phyloP scores from a whole-genome alignment of 345 rosid species.

The Linum lewisii region DNA sequence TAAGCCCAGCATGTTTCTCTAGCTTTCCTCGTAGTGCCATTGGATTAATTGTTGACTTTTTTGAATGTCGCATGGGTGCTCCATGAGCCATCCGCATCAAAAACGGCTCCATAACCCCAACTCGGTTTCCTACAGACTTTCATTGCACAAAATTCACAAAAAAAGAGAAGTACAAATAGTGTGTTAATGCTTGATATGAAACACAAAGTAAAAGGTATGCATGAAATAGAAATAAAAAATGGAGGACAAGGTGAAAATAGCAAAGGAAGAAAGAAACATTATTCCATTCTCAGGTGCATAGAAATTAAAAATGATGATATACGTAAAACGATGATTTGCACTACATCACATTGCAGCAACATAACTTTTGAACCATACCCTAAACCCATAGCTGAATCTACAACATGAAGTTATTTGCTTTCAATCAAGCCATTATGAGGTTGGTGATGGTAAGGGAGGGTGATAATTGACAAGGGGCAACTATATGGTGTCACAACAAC shows the following conservation, averaged over 20 bases:
- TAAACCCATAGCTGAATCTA: neutral
- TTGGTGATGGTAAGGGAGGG: neutral
- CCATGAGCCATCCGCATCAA: slow-evolving; percentile 99
- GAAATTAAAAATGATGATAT: neutral
- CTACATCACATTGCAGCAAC: neutral
- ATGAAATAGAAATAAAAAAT: too few species aligned
- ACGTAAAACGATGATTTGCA: neutral
- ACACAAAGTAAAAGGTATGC: neutral
- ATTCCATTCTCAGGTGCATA: neutral
- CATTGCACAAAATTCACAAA: slow-evolving; percentile 14
- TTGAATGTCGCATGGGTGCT: slow-evolving; percentile 49
- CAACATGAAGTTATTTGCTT: neutral
- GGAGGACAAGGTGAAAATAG: neutral
- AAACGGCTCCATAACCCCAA: slow-evolving; percentile 88
- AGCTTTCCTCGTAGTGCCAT: slow-evolving; percentile 35
- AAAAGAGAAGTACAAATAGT: slow-evolving; percentile 5
- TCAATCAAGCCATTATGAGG: neutral
- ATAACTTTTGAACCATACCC: neutral
- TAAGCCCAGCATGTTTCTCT: slow-evolving; percentile 30
- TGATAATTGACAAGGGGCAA: too few species aligned
- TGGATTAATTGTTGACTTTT: slow-evolving; percentile 30
- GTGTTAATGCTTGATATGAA: neutral
- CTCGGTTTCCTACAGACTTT: slow-evolving; percentile 95
- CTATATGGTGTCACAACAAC: neutral
- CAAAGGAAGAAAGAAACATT: neutral